Conservation (phyloP, 2,329 filamentous ascomycete genomes). For the Grosmannia serpens region DNA sequence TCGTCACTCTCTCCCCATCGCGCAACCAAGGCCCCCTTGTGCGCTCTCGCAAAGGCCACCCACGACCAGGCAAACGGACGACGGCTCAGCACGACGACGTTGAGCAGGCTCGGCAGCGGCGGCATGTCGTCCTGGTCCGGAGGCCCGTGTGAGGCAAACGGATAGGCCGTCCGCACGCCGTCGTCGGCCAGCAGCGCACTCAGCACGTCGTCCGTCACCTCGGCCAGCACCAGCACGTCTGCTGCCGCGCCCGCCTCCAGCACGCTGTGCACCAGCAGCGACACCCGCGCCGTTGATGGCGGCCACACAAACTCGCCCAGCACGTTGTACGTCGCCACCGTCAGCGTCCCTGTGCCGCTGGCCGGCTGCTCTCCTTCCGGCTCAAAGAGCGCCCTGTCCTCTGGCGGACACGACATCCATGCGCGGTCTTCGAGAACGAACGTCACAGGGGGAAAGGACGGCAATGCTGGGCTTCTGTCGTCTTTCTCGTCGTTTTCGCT, state of each 20-base stretch:
- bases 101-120: constrained; percentile 48
- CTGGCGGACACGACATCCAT: constrained; percentile 4
- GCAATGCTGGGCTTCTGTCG: neutral
- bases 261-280: constrained; percentile 31
- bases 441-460: constrained; percentile 1
- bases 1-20: neutral
- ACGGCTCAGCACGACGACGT: constrained; percentile 48
- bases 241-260: constrained; percentile 24
- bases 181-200: constrained; percentile 37
- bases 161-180: constrained; percentile 35
- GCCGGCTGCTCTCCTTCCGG: neutral
- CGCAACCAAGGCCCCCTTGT: constrained; percentile 46
- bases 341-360: constrained; percentile 12
- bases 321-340: constrained; percentile 40
- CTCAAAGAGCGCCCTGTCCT: constrained; percentile 4
- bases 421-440: constrained; percentile 6
- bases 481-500: neutral
- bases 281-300: constrained; percentile 28
- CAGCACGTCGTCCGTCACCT: constrained; percentile 54
- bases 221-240: constrained; percentile 45
- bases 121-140: constrained; percentile 38
- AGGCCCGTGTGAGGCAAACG: constrained; percentile 45
- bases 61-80: constrained; percentile 43
- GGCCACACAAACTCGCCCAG: constrained; percentile 39
- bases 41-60: constrained; percentile 39